Evolutionary conservation across 805 yeast species (phyloP).

Genomic region (Metschnikowia drakensbergensis): DNA sequence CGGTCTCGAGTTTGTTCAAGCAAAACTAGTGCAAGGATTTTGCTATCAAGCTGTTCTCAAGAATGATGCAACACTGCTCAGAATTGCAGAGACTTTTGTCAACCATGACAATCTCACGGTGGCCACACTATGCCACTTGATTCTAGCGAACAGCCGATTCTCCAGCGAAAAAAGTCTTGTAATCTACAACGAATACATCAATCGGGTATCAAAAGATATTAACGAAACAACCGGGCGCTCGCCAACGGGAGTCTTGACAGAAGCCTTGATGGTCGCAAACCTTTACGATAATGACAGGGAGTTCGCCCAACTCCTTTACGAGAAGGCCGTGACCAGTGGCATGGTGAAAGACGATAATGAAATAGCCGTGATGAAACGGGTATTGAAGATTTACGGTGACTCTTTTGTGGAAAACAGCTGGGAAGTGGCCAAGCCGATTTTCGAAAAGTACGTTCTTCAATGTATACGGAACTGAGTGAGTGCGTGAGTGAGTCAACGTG

Average conservation of each 20-base stretch:
- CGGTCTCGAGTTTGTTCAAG: conserved; percentile 40
- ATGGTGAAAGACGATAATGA: conserved; percentile 39
- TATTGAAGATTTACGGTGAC: conserved; percentile 51
- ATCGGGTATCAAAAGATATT: conserved; percentile 28
- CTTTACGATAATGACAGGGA: conserved; percentile 48
- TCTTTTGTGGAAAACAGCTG: conserved; percentile 37
- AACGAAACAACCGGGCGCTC: conserved; percentile 33
- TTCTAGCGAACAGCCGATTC: conserved; percentile 40
- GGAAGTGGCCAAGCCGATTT: conserved; percentile 26
- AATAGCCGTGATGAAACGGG: conserved; percentile 36
- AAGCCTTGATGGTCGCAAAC: conserved; percentile 42
- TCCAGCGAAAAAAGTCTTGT: conserved; percentile 38
- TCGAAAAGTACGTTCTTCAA: conserved; percentile 28
- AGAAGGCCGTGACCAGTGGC: conserved; percentile 41
- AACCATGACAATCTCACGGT: conserved; percentile 27
- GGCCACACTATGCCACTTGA: conserved; percentile 36
- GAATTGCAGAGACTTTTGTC: conserved; percentile 36
- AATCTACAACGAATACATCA: conserved; percentile 45
- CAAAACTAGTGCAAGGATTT: conserved; percentile 37
- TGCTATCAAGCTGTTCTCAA: conserved; percentile 38
- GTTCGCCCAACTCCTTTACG: conserved; percentile 49
- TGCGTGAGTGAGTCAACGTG: neutral
- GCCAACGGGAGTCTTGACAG: conserved; percentile 42
- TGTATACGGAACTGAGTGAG: conserved; percentile 7
- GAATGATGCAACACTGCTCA: conserved; percentile 22